Evolutionary conservation across 2,329 filamentous ascomycete species (phyloP), one percentile per base, ranked within the genome.

Genomic region (Pestalotiopsis sp.): DNA sequence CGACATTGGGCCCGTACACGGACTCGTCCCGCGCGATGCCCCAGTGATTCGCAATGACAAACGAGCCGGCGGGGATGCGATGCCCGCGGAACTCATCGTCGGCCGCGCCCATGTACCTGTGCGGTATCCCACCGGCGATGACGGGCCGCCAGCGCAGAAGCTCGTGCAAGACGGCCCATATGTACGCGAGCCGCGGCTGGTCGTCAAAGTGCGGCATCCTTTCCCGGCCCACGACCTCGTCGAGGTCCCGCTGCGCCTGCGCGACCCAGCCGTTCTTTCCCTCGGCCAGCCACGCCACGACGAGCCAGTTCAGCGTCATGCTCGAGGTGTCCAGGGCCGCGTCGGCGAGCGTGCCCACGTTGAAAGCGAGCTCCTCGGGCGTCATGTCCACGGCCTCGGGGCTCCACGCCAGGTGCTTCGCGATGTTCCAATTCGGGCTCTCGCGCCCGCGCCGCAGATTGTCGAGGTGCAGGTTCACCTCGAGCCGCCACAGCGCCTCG

Each of bases 121-220:
- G 80, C 0, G 84, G 83, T 1, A 83, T 77, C 7, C 79, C 79
- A 5, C 77, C 75, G 1, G 78, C 75, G 0, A 75, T 74, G 0
- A 81, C 77, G 0, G 83, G 83, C 11, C 83, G 79, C 83, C 84
- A 86, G 4, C 84, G 79, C 25, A 85, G 70, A 1, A 77, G 72
- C 72, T 87, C 84, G 59, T 82, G 80, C 65, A 83, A 74, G 9
- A 83, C 75, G 38, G 80, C 82, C 36, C 79, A 75, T 9, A 86
- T 78, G 70, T 85, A 86, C 0, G 80, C 79, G 23, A 86, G 70
- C 14, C 77, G 74, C 2, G 75, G 68, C 23, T 78, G 75, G 68
- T 85, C 83, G 1, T 78, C 73, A 70, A 81, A 82, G 0, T 70
- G 73, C 0, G 84, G 83, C 40, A 82, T 62, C 2, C 83, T 75